Conservation (phyloP, 352 stramenopile species). For the Plasmopara muralis region DNA sequence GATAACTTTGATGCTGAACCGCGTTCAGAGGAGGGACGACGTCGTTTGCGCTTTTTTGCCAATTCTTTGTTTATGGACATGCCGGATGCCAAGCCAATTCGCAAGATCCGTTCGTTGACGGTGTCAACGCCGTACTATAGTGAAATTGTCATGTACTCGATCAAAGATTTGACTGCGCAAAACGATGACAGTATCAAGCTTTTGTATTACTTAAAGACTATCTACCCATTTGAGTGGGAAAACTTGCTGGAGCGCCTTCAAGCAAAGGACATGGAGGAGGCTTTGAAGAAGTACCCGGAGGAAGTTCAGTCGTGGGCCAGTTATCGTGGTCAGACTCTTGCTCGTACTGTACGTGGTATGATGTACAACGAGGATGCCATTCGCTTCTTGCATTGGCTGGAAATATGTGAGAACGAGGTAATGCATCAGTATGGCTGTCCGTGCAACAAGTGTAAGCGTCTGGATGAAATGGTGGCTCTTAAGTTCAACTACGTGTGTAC, state of each 20-base stretch:
- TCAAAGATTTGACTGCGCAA: conserved; percentile 78
- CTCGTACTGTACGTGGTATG: conserved; percentile 78
- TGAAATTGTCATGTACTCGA: conserved; percentile 87
- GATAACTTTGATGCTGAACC: conserved; percentile 87
- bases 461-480: conserved; percentile 77
- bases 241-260: conserved; percentile 76
- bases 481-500: conserved; percentile 89
- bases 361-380: conserved; percentile 87
- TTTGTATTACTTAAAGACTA: conserved; percentile 92
- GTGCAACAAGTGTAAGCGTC: conserved; percentile 82
- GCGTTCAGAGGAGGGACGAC: conserved; percentile 80
- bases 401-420: conserved; percentile 84
- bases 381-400: conserved; percentile 81
- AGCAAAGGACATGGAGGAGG: conserved; percentile 78
- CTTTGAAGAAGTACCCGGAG: conserved; percentile 73
- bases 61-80: conserved; percentile 89
- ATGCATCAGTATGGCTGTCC: conserved; percentile 74
- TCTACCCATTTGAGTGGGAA: conserved; percentile 83
- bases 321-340: conserved; percentile 80
- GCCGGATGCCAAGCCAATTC: conserved; percentile 77
- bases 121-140: conserved; percentile 87
- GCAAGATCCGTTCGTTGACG: conserved; percentile 80
- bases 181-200: conserved; percentile 93
- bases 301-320: conserved; percentile 80
- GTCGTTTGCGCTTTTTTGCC: conserved; percentile 79